Percentiles rank a stretch among this genome's conserved stretches.
These are phyloP conservation scores for Eutypa lata DNA, from an alignment of 2,329 filamentous ascomycete genomes.

Conservation along the genomic window DNA sequence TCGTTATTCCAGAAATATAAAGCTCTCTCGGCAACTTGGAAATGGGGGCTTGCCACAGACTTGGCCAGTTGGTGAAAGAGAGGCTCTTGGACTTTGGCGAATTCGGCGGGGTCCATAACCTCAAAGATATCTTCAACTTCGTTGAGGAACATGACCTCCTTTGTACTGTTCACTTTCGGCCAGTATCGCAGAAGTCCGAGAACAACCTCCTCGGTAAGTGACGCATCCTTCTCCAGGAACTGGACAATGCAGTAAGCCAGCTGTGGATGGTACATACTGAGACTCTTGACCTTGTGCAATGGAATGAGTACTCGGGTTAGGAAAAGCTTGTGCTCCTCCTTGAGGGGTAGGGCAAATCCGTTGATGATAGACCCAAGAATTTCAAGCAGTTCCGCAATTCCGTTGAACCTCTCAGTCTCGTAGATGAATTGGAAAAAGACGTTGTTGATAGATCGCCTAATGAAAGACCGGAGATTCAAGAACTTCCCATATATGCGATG, in stretches of 20 bases:
- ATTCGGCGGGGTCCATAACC: constrained; percentile 98
- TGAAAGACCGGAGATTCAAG: constrained; percentile 94
- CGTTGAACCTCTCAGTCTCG: constrained; percentile 97
- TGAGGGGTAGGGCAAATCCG: constrained; percentile 91
- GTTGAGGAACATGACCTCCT: constrained; percentile 99
- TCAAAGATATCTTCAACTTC: constrained; percentile 99
- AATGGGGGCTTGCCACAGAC: constrained; percentile 96
- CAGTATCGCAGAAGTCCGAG: constrained; percentile 92
- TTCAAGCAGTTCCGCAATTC: constrained; percentile 92
- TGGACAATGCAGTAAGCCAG: constrained; percentile 98
- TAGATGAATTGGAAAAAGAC: constrained; percentile 99
- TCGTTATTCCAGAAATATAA: constrained; percentile 99
- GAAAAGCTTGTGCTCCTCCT: constrained; percentile 99
- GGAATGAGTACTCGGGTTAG: constrained; percentile 89
- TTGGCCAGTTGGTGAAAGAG: constrained; percentile 97
- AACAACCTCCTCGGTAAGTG: constrained; percentile 95
- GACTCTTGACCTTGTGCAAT: constrained; percentile 94
- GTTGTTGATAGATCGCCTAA: constrained; percentile 98
- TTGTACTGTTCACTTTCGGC: constrained; percentile 99
- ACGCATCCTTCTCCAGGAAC: constrained; percentile 96
- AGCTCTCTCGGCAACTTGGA: constrained; percentile 95
- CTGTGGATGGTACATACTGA: constrained; percentile 99
- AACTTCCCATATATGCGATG: constrained; percentile 99
- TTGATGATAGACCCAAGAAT: constrained; percentile 99
- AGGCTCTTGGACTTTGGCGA: constrained; percentile 97